Evolutionary conservation across 2,329 filamentous ascomycete species (phyloP).

Genomic region (Colletotrichum musae): DNA sequence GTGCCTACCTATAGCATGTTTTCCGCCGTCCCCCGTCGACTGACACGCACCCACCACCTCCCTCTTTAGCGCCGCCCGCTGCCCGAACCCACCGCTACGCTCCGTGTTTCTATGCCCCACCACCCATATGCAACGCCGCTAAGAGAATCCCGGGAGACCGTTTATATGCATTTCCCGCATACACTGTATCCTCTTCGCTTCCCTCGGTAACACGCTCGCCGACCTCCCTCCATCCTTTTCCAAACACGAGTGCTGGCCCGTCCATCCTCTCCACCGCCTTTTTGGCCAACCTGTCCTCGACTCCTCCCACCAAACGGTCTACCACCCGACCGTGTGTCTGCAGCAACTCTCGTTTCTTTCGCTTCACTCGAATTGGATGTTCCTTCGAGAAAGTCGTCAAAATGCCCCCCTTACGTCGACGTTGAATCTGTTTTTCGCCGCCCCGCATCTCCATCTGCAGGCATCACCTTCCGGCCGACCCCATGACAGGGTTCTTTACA

Average conservation of each 20-base stretch:
- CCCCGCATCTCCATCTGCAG: slow-evolving; percentile 41
- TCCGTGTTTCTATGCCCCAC: slow-evolving; percentile 11
- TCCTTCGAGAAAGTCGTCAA: slow-evolving; percentile 13
- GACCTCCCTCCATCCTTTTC: slow-evolving; percentile 32
- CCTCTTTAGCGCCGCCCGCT: slow-evolving; percentile 27
- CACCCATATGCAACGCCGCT: slow-evolving; percentile 30
- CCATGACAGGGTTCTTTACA: slow-evolving; percentile 33
- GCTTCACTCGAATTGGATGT: background rate
- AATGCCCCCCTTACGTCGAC: slow-evolving; percentile 34
- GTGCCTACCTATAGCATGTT: slow-evolving; percentile 3
- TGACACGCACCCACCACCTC: slow-evolving; percentile 37
- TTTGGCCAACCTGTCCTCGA: slow-evolving; percentile 30
- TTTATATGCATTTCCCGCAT: slow-evolving; percentile 38
- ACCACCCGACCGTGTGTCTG: background rate
- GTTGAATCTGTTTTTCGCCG: slow-evolving; percentile 35
- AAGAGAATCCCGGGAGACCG: slow-evolving; percentile 15
- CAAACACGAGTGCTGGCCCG: slow-evolving; percentile 38
- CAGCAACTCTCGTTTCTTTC: background rate
- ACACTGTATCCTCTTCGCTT: slow-evolving; percentile 14
- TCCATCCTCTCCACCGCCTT: slow-evolving; percentile 38
- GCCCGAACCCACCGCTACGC: slow-evolving; percentile 26
- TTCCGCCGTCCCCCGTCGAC: slow-evolving; percentile 25
- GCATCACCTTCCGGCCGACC: slow-evolving; percentile 34
- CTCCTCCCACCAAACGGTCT: slow-evolving; percentile 18
- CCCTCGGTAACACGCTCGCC: slow-evolving; percentile 30